Conservation (phyloP, 495 filamentous ascomycete genomes). For the Geoglossum glabrum region DNA sequence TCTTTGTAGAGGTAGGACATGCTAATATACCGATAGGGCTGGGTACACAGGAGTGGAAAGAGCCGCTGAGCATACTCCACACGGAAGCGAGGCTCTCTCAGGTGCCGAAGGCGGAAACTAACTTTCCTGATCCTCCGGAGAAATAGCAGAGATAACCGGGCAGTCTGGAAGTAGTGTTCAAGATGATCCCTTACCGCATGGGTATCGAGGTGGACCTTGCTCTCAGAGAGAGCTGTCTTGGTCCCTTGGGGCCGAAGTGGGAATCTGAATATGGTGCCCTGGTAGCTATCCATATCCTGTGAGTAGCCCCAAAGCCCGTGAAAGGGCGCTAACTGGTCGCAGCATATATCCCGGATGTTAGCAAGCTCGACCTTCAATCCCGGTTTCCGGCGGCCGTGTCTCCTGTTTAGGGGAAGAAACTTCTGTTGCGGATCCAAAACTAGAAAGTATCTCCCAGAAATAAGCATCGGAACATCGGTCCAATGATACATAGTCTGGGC, state of each 20-base stretch:
- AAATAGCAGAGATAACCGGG: too few relatives aligned
- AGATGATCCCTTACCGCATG: not conserved
- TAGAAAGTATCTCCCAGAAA: constrained; percentile 19
- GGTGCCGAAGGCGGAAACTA: too few relatives aligned
- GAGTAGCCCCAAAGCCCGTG: constrained; percentile 18
- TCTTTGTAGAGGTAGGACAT: not conserved
- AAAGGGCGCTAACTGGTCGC: constrained; percentile 23
- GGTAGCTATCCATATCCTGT: constrained; percentile 11
- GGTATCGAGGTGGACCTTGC: not conserved
- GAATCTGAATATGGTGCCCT: constrained; percentile 25
- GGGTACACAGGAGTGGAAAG: not conserved
- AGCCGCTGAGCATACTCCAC: too few relatives aligned
- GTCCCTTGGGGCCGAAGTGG: constrained; percentile 11
- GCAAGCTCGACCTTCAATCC: constrained; percentile 11
- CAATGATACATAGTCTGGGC: constrained; percentile 28
- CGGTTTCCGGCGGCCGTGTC: constrained; percentile 10
- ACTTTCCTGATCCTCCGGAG: too few relatives aligned
- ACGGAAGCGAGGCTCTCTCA: too few relatives aligned
- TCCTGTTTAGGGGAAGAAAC: constrained; percentile 14
- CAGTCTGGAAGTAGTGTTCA: too few relatives aligned
- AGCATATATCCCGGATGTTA: constrained; percentile 1
- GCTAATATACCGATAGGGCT: constrained; percentile 7
- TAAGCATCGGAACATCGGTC: constrained; percentile 23
- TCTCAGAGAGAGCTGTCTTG: constrained; percentile 8
- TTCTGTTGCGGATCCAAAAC: constrained; percentile 22